A percentile compares a stretch with the other conserved stretches of the same genome.
Evolutionary conservation across 1,139 yeast species (phyloP).

Genomic region (Kluyveromyces marxianus): DNA sequence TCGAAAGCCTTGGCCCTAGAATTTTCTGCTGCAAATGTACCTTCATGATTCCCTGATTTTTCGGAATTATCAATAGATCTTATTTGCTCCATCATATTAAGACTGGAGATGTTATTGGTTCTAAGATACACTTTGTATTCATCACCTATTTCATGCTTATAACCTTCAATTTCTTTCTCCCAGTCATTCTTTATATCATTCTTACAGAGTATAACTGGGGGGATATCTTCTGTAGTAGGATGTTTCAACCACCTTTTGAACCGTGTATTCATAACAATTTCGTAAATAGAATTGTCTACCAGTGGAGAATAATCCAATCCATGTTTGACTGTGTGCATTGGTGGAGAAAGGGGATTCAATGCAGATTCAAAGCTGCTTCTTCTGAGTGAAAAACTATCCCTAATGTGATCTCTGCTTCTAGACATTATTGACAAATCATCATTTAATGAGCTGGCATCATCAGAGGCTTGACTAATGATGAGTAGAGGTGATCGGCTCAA

Average conservation of each 20-base stretch:
- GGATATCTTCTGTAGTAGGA: slow-evolving; percentile 80
- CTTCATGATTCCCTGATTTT: slow-evolving; percentile 5
- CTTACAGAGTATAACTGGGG: slow-evolving; percentile 66
- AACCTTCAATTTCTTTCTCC: slow-evolving; percentile 42
- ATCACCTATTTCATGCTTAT: slow-evolving; percentile 39
- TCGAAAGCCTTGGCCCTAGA: slow-evolving; percentile 24
- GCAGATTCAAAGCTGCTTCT: slow-evolving; percentile 32
- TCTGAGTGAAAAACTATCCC: slow-evolving; percentile 24
- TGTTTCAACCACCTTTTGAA: slow-evolving; percentile 39
- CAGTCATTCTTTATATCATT: slow-evolving; percentile 45
- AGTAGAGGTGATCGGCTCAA: slow-evolving; percentile 1
- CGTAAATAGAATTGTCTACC: slow-evolving; percentile 75
- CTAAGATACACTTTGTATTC: slow-evolving; percentile 49
- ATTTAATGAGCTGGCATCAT: slow-evolving; percentile 22
- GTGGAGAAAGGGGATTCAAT: slow-evolving; percentile 7
- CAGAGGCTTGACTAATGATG: slow-evolving; percentile 6
- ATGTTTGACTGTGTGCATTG: slow-evolving; percentile 3
- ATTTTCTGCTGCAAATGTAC: slow-evolving; percentile 10
- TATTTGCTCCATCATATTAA: slow-evolving; percentile 37
- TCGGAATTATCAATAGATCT: slow-evolving; percentile 18
- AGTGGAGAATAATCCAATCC: slow-evolving; percentile 44
- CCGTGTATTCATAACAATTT: slow-evolving; percentile 43
- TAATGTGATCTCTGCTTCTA: slow-evolving; percentile 12
- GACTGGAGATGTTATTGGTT: slow-evolving; percentile 27
- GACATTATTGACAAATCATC: slow-evolving; percentile 21